These are phyloP conservation scores for Coffea canephora DNA, from an alignment of 257 asterid genomes.

Conservation along the genomic window DNA sequence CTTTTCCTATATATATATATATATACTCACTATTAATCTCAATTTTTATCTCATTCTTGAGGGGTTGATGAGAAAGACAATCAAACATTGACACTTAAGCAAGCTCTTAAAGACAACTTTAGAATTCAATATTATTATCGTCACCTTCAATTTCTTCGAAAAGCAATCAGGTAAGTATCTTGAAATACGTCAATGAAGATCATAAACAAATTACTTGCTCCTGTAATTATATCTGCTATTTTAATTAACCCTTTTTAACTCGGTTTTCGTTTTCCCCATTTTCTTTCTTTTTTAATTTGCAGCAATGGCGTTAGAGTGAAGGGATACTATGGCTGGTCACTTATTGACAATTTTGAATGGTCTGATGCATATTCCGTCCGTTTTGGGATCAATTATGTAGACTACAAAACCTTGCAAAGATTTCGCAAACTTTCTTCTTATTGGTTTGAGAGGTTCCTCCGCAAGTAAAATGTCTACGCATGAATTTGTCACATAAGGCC, in stretches of 20 bases:
- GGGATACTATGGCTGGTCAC: slow-evolving; percentile 39
- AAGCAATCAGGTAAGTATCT: too few species aligned
- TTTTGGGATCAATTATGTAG: slow-evolving; percentile 26
- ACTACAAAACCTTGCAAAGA: slow-evolving; percentile 25
- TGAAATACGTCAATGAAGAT: too few species aligned
- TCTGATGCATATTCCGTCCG: slow-evolving; percentile 24
- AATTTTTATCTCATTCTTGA: too few species aligned
- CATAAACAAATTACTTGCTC: neutral
- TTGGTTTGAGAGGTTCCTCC: slow-evolving; percentile 31
- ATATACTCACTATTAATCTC: too few species aligned
- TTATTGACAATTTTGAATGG: slow-evolving; percentile 37
- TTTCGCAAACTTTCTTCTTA: slow-evolving; percentile 28
- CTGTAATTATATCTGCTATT: neutral
- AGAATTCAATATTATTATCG: too few species aligned
- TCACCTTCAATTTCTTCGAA: too few species aligned
- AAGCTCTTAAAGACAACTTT: too few species aligned
- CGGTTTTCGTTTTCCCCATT: neutral
- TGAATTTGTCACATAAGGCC: too few species aligned
- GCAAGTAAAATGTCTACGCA: neutral
- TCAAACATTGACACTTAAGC: too few species aligned
- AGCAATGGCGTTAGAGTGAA: slow-evolving; percentile 28
- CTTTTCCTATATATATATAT: too few species aligned
- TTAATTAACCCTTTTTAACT: too few species aligned
- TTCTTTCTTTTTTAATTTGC: neutral
- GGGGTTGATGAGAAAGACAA: too few species aligned